These are phyloP conservation scores for Paramecium primaurelia DNA, from an alignment of 73 alveolate species.

Conservation along the genomic window DNA sequence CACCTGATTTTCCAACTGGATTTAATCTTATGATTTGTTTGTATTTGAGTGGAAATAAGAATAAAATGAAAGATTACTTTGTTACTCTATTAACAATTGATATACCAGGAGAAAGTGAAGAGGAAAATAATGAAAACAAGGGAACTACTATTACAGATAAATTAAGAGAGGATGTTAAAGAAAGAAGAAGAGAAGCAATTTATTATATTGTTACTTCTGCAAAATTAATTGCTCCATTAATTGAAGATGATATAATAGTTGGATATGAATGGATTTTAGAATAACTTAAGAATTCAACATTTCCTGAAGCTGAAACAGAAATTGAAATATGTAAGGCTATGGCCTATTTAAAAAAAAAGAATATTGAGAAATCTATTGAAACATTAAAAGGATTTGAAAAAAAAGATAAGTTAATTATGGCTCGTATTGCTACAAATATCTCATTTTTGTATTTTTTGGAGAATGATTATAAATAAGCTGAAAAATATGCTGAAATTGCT, in stretches of 20 bases:
- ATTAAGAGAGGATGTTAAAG: conserved; percentile 90
- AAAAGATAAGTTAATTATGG: conserved; percentile 97
- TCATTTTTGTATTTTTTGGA: conserved; percentile 96
- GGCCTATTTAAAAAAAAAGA: conserved; percentile 92
- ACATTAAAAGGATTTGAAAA: conserved; percentile 96
- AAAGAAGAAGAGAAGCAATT: conserved; percentile 82
- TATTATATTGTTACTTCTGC: conserved; percentile 86
- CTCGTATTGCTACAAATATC: conserved; percentile 98
- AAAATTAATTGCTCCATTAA: conserved; percentile 92
- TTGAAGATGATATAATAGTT: conserved; percentile 86
- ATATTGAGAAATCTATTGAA: conserved; percentile 92
- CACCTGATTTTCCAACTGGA: conserved; percentile 82
- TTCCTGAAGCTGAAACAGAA: conserved; percentile 94
- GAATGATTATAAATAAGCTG: conserved; percentile 97
- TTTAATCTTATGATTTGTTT: conserved; percentile 90
- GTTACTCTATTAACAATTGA: conserved; percentile 84
- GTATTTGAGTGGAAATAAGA: conserved; percentile 91
- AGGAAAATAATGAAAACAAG: conserved; percentile 74
- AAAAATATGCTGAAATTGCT: conserved; percentile 99
- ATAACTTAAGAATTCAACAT: conserved; percentile 85
- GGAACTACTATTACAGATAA: conserved; percentile 79
- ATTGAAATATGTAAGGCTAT: conserved; percentile 96
- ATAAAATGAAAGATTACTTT: conserved; percentile 78
- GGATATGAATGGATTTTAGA: conserved; percentile 96
- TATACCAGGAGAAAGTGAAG: conserved; percentile 92